phyloP scores from a whole-genome alignment of 495 filamentous ascomycete genomes.

The Penicillium goetzii region DNA sequence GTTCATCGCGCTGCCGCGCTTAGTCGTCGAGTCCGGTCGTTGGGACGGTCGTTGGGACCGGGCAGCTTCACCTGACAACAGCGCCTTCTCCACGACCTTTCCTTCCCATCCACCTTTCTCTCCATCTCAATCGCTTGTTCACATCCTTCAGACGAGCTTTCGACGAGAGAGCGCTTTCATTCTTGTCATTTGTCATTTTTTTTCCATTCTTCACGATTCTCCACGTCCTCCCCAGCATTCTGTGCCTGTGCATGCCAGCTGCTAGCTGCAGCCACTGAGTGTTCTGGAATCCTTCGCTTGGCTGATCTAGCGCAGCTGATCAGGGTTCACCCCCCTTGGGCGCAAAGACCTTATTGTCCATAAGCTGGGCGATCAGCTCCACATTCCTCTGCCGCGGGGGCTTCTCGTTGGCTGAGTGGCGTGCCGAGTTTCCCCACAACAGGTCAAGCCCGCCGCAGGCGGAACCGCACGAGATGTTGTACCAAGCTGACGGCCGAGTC shows the following conservation, averaged over 20 bases:
- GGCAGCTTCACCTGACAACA: conserved; percentile 15
- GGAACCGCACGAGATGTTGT: conserved; percentile 37
- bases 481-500: conserved; percentile 26
- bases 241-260: conserved; percentile 1
- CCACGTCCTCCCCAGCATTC: conserved; percentile 4
- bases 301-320: conserved; percentile 15
- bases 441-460: conserved; percentile 32
- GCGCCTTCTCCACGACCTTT: conserved; percentile 13
- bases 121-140: neutral
- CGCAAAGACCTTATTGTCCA: conserved; percentile 20
- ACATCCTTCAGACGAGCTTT: neutral
- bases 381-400: conserved; percentile 25
- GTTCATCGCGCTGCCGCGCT: neutral
- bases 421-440: conserved; percentile 33
- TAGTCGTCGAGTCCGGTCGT: neutral
- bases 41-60: neutral
- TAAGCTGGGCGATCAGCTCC: conserved; percentile 31
- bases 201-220: conserved; percentile 4
- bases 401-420: conserved; percentile 25
- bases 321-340: conserved; percentile 9
- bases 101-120: neutral
- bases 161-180: neutral
- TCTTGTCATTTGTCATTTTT: conserved; percentile 1
- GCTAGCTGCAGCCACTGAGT: neutral
- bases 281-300: conserved; percentile 13